phyloP scores from a whole-genome alignment of 1,284 basidiomycete genomes.

The Marasmius sp. region DNA sequence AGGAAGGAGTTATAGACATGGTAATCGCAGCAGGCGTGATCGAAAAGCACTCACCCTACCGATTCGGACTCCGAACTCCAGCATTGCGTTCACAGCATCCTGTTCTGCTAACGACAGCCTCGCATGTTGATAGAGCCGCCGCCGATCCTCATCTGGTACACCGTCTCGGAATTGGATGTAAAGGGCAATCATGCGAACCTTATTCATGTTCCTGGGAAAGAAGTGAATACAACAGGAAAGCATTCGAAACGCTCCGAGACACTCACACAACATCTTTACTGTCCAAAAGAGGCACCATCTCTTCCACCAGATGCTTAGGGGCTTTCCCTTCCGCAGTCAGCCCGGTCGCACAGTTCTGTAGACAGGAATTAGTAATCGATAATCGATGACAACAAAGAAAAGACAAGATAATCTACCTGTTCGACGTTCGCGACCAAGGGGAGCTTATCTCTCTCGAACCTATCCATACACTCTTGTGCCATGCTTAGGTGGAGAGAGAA shows the following conservation, averaged over 20 bases:
- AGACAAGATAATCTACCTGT: constrained; percentile 57
- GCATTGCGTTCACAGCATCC: constrained; percentile 90
- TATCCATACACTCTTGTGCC: constrained; percentile 95
- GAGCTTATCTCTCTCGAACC: constrained; percentile 89
- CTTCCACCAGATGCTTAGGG: constrained; percentile 92
- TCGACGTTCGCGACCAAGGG: constrained; percentile 89
- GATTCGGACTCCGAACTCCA: constrained; percentile 83
- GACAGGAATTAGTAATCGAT: constrained; percentile 6
- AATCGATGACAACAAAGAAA: not conserved
- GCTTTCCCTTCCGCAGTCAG: constrained; percentile 86
- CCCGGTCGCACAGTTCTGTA: constrained; percentile 88
- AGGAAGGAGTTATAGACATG: not conserved
- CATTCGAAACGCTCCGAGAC: not conserved
- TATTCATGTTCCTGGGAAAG: constrained; percentile 75
- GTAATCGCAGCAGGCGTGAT: not conserved
- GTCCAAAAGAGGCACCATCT: constrained; percentile 97
- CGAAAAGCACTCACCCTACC: constrained; percentile 60
- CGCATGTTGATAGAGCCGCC: constrained; percentile 96
- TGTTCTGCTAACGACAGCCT: constrained; percentile 86
- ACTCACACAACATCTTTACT: constrained; percentile 79
- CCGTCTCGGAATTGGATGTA: constrained; percentile 97
- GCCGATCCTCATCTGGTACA: constrained; percentile 95
- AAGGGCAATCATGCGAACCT: constrained; percentile 94
- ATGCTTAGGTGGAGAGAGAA: constrained; percentile 96
- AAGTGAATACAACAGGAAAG: constrained; percentile 6